Percentiles rank a stretch among this genome's conserved stretches.
Evolutionary conservation across 805 yeast species (phyloP).

Genomic region (Wickerhamiella brachini): DNA sequence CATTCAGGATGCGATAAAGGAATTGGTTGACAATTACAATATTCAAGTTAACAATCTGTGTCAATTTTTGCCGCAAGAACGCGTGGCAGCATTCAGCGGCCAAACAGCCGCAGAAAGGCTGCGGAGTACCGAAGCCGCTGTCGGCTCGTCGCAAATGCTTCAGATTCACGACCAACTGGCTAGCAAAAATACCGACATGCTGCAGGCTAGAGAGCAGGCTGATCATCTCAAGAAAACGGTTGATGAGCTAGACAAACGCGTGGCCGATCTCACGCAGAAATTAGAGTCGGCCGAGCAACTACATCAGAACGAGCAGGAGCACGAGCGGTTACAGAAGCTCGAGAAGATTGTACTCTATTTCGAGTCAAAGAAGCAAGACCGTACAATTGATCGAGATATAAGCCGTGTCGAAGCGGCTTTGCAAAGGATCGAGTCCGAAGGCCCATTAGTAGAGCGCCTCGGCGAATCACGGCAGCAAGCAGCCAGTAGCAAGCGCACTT

Average conservation of each 20-base stretch:
- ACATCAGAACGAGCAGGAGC: constrained; percentile 2
- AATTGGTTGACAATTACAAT: constrained; percentile 58
- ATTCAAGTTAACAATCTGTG: constrained; percentile 86
- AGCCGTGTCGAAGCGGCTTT: background rate
- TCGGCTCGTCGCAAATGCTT: constrained; percentile 38
- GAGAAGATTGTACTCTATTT: background rate
- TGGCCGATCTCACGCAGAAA: constrained; percentile 7
- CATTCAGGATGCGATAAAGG: constrained; percentile 30
- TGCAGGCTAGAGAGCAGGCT: constrained; percentile 16
- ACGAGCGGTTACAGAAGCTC: background rate
- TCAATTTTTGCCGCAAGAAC: constrained; percentile 89
- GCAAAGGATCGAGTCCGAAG: background rate
- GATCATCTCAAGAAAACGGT: background rate
- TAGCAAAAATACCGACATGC: background rate
- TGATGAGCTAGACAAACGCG: background rate
- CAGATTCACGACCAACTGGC: constrained; percentile 40
- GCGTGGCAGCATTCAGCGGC: constrained; percentile 84
- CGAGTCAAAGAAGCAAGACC: constrained; percentile 19
- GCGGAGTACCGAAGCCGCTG: constrained; percentile 66
- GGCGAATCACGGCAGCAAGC: background rate
- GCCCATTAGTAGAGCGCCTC: background rate
- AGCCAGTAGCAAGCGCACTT: background rate
- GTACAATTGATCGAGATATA: background rate
- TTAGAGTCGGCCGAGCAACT: constrained; percentile 3
- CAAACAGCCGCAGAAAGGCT: constrained; percentile 62